phyloP scores from a whole-genome alignment of 1,284 basidiomycete species.

The Irpex lacteus region DNA sequence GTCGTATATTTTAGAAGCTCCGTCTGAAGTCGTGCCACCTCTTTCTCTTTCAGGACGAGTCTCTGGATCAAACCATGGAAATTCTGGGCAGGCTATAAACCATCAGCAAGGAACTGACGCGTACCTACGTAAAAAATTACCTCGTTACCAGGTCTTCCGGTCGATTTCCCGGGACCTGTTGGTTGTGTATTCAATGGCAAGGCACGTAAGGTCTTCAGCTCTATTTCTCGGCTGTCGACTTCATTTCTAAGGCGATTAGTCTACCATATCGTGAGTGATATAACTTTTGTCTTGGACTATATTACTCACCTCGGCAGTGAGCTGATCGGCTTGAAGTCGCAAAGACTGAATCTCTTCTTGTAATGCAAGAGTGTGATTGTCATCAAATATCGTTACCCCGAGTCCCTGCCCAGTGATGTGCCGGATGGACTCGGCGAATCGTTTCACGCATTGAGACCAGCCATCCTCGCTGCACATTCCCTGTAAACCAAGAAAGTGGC shows the following conservation, averaged over 20 bases:
- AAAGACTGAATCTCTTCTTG: constrained; percentile 64
- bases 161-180: constrained; percentile 32
- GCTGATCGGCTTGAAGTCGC: constrained; percentile 54
- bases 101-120: not conserved
- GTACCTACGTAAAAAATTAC: constrained; percentile 18
- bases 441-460: constrained; percentile 63
- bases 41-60: constrained; percentile 81
- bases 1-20: constrained; percentile 67
- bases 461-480: constrained; percentile 48
- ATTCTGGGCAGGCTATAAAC: constrained; percentile 35
- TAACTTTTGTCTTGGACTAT: not conserved
- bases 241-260: constrained; percentile 50
- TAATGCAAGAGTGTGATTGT: constrained; percentile 41
- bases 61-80: constrained; percentile 81
- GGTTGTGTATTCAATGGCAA: constrained; percentile 38
- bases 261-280: constrained; percentile 29
- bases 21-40: constrained; percentile 71
- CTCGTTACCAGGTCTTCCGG: constrained; percentile 51
- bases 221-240: constrained; percentile 58
- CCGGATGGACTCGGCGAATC: constrained; percentile 61
- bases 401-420: constrained; percentile 67
- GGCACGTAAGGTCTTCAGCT: constrained; percentile 64
- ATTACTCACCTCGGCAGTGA: constrained; percentile 59
- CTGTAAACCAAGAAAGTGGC: constrained; percentile 1
- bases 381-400: constrained; percentile 46